Conservation (phyloP, 352 stramenopile species). For the Phytophthora rubi region DNA sequence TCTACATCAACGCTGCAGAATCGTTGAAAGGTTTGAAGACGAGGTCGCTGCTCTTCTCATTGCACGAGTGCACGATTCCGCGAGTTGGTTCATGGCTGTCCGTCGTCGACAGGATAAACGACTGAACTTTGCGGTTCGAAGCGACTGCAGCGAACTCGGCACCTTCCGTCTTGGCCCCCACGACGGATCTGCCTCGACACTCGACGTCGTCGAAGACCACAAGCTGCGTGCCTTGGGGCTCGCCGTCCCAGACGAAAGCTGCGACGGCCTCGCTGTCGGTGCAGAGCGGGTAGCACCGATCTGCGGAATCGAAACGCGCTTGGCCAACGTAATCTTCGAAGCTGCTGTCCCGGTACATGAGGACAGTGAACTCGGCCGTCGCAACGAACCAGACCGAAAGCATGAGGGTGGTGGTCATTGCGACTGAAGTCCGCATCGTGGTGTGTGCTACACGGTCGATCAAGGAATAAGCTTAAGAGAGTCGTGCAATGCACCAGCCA, state of each 20-base stretch:
- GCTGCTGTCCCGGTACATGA: conserved; percentile 35
- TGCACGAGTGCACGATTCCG: conserved; percentile 23
- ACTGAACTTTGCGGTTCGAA: conserved; percentile 20
- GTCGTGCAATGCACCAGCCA: not conserved
- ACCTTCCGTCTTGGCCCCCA: conserved; percentile 1
- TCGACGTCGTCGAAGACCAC: conserved; percentile 27
- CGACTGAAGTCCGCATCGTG: conserved; percentile 14
- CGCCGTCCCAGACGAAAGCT: conserved; percentile 24
- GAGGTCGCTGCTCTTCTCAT: conserved; percentile 26
- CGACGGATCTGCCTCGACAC: conserved; percentile 21
- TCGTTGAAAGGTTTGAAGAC: conserved; percentile 29
- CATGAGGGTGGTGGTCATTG: not conserved
- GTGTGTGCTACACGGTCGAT: conserved; percentile 9
- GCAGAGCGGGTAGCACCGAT: conserved; percentile 31
- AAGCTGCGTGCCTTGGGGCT: conserved; percentile 23
- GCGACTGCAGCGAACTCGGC: conserved; percentile 19
- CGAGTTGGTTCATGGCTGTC: not conserved
- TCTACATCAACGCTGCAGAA: conserved; percentile 11
- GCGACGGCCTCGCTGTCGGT: conserved; percentile 8
- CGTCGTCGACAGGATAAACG: conserved; percentile 32
- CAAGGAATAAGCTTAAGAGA: conserved; percentile 10
- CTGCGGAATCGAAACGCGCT: conserved; percentile 24
- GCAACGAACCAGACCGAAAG: not conserved
- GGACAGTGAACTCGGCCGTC: conserved; percentile 17
- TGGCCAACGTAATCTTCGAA: conserved; percentile 32